Base-by-base conservation (phyloP, 768 basidiomycete species). In the Suillus bovinus region DNA sequence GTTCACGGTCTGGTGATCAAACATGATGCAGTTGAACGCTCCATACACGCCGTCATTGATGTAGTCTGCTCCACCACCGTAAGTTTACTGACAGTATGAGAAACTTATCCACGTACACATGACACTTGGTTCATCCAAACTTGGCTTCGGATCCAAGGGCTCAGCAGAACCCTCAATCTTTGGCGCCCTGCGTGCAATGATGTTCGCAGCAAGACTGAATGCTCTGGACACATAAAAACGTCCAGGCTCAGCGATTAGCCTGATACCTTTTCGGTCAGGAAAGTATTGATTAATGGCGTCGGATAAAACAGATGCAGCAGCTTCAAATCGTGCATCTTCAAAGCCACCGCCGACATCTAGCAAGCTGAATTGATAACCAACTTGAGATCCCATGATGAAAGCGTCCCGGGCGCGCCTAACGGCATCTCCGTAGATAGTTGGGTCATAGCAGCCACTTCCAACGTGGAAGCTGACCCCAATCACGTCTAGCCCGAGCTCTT, bases 41-140 rank as follows among this genome's bases (percentile, higher is more conserved):
- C 96, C 95, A 75, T 99, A 99, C 44, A 99, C 94, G 49, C 97
- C 97, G 75, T 99, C 96, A 79, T 98, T 99, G 84, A 99, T 94
- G 81, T 99, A 99, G 81, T 98, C 95, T 97, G 75, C 38, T 39
- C 27, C 58, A 38, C 24, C n/a, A 41, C 22, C 0, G 20, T 49
- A 29, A 20, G 29, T 38, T 39, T 17, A 34, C 47, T 22, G 14
- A 59, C 20, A 39, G 58, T 61, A 64, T 20, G 36, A 60, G 47
- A 61, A 68, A 71, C 71, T 64, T 67, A 70, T 39, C 60, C 20
- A 84, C 95, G 75, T 77, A 97, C 95, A 97, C 96, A 98, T 99
- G 67, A 94, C 89, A 64, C 78, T 80, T 3, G 87, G 81, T 29
- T 70, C 69, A 27, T 78, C 80, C 42, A 71, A 61, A 58, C 70